A percentile compares a stretch with the other conserved stretches of the same genome.
These are phyloP conservation scores for Termitomyces sp. DNA, from an alignment of 768 basidiomycete genomes.

Conservation along the genomic window DNA sequence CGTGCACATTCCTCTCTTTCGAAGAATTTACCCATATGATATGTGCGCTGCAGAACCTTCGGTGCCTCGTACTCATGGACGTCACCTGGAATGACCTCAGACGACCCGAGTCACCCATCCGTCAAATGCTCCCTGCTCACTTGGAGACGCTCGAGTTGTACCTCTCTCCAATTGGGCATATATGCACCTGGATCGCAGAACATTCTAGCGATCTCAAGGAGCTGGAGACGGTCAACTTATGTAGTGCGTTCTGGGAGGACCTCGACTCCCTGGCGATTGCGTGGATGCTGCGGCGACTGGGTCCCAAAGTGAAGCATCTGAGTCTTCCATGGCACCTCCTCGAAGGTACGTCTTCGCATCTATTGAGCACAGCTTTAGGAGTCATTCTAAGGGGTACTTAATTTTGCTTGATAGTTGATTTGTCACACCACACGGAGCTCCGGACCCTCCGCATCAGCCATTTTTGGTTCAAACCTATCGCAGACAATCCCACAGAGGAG, in stretches of 20 bases:
- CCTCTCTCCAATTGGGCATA: conserved; percentile 15
- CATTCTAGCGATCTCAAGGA: conserved; percentile 8
- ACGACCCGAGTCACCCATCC: conserved; percentile 3
- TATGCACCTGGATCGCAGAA: conserved; percentile 15
- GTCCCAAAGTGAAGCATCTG: conserved; percentile 18
- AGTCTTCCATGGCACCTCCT: conserved; percentile 18
- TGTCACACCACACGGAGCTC: conserved; percentile 14
- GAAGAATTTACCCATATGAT: conserved; percentile 15
- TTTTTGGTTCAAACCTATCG: conserved; percentile 15
- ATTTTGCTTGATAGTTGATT: conserved; percentile 10
- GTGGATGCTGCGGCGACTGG: conserved; percentile 17
- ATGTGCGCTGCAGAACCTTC: conserved; percentile 16
- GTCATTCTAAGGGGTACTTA: background rate
- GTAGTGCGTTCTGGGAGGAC: conserved; percentile 17
- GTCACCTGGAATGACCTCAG: conserved; percentile 16
- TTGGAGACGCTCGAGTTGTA: conserved; percentile 15
- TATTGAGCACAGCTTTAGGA: background rate
- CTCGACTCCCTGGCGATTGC: conserved; percentile 17
- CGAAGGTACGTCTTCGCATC: conserved; percentile 15
- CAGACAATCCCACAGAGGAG: conserved; percentile 10
- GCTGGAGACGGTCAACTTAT: conserved; percentile 11
- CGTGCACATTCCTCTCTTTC: conserved; percentile 19
- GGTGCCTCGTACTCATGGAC: conserved; percentile 16
- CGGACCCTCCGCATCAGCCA: conserved; percentile 18
- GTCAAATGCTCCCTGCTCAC: conserved; percentile 9